Percentiles rank a stretch among this genome's conserved stretches.
Evolutionary conservation across 352 stramenopile genomes (phyloP).

Genomic region (Phytophthora vignae): DNA sequence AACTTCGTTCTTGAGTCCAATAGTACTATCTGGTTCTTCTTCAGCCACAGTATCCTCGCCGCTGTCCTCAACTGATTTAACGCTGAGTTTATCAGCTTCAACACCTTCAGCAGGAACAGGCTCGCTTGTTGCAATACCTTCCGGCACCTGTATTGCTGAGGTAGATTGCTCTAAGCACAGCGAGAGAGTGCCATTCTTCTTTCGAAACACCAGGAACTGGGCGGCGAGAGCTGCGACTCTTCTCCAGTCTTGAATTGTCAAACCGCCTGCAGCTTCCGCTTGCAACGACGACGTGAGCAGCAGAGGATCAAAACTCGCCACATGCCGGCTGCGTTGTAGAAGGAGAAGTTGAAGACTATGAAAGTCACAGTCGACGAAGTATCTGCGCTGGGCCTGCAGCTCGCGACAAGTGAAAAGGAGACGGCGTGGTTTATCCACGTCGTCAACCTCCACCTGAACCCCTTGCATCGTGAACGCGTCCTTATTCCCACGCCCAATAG

Average conservation of each 20-base stretch:
- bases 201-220: slow-evolving; percentile 41
- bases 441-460: slow-evolving; percentile 56
- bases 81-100: not conserved
- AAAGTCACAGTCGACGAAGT: slow-evolving; percentile 57
- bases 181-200: slow-evolving; percentile 41
- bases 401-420: slow-evolving; percentile 68
- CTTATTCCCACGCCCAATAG: slow-evolving; percentile 6
- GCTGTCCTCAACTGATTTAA: not conserved
- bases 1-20: not conserved
- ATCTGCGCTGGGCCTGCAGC: slow-evolving; percentile 50
- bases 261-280: slow-evolving; percentile 3
- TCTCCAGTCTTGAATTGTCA: slow-evolving; percentile 42
- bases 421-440: slow-evolving; percentile 43
- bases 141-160: not conserved
- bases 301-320: not conserved
- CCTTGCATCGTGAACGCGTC: slow-evolving; percentile 36
- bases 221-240: slow-evolving; percentile 27
- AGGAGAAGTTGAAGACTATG: slow-evolving; percentile 40
- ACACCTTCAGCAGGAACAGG: not conserved
- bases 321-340: not conserved
- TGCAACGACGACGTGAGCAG: not conserved
- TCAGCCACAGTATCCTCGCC: not conserved
- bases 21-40: not conserved
- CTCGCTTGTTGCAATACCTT: not conserved
- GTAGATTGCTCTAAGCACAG: slow-evolving; percentile 19